A percentile compares a stretch with the other conserved stretches of the same genome.
Conservation (phyloP, 1,139 yeast species). For the Nakaseomyces kungkrabaensis region DNA sequence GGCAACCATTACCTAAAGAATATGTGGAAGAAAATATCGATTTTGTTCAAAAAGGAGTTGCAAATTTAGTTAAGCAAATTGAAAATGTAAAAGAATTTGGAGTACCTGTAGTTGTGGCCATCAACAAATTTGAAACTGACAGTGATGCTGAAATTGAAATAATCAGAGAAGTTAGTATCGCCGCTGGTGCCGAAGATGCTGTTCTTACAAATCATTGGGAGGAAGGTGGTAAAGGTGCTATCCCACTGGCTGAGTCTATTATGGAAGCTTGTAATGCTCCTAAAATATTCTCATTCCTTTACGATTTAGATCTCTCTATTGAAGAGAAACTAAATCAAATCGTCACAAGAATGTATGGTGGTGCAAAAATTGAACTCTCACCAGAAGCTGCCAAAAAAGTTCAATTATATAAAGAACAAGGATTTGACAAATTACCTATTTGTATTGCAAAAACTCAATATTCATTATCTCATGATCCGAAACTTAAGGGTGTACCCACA, state of each 20-base stretch:
- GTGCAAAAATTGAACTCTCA: slow-evolving; percentile 74
- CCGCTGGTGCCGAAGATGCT: slow-evolving; percentile 70
- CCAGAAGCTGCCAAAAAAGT: slow-evolving; percentile 81
- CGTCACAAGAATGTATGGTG: slow-evolving; percentile 92
- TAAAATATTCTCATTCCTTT: slow-evolving; percentile 44
- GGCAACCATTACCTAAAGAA: slow-evolving; percentile 60
- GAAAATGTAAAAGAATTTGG: slow-evolving; percentile 60
- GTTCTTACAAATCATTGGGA: slow-evolving; percentile 76
- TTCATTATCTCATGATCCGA: slow-evolving; percentile 89
- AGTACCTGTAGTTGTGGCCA: slow-evolving; percentile 71
- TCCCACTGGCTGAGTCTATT: slow-evolving; percentile 60
- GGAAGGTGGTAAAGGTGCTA: slow-evolving; percentile 68
- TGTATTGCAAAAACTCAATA: slow-evolving; percentile 98
- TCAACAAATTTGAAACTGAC: slow-evolving; percentile 66
- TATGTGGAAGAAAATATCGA: slow-evolving; percentile 60
- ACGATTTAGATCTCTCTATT: slow-evolving; percentile 48
- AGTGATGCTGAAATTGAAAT: slow-evolving; percentile 56
- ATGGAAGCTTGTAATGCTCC: slow-evolving; percentile 43
- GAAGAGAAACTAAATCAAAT: slow-evolving; percentile 58
- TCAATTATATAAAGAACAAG: slow-evolving; percentile 77
- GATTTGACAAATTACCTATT: slow-evolving; percentile 85
- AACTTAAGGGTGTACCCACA: slow-evolving; percentile 87
- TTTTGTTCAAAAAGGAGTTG: slow-evolving; percentile 53
- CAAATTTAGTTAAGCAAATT: slow-evolving; percentile 68
- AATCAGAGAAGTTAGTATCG: slow-evolving; percentile 51